A percentile compares a stretch with the other conserved stretches of the same genome.
These are phyloP conservation scores for Phytopythium litorale DNA, from an alignment of 352 stramenopile genomes.

Conservation along the genomic window DNA sequence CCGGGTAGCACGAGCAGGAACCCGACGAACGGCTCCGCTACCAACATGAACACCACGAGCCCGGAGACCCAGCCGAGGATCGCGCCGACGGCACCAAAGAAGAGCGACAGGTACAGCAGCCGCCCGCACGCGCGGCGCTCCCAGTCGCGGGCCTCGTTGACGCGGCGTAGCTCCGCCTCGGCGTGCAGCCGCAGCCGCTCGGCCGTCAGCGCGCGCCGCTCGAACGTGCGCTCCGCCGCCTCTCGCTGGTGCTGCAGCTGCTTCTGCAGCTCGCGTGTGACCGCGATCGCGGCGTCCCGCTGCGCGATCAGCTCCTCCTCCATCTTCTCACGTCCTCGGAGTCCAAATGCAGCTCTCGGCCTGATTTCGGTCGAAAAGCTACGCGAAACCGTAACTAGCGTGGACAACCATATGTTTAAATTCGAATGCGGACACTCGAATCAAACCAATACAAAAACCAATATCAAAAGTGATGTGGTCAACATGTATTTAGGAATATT, in stretches of 20 bases:
- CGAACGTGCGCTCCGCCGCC: slow-evolving; percentile 46
- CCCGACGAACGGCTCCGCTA: slow-evolving; percentile 50
- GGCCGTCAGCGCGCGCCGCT: slow-evolving; percentile 64
- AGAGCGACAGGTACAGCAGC: slow-evolving; percentile 51
- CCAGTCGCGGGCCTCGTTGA: slow-evolving; percentile 46
- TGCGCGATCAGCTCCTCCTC: slow-evolving; percentile 72
- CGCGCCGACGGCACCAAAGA: slow-evolving; percentile 42
- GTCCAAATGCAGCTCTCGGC: background rate
- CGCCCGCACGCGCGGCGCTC: slow-evolving; percentile 38
- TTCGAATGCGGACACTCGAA: background rate
- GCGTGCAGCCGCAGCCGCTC: slow-evolving; percentile 65
- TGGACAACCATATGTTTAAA: background rate
- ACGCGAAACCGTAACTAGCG: background rate
- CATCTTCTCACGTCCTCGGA: slow-evolving; percentile 19
- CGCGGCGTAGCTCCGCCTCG: slow-evolving; percentile 45
- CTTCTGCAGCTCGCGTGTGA: slow-evolving; percentile 69
- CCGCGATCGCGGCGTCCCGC: slow-evolving; percentile 69
- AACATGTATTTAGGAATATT: background rate
- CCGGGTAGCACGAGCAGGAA: slow-evolving; percentile 64
- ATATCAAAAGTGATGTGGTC: background rate
- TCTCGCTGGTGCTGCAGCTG: slow-evolving; percentile 51
- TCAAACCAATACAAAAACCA: background rate
- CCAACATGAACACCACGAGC: slow-evolving; percentile 42
- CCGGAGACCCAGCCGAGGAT: slow-evolving; percentile 48
- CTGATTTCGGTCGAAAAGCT: background rate